A percentile compares a stretch with the other conserved stretches of the same genome.
phyloP scores from a whole-genome alignment of 1,284 basidiomycete genomes.

The Coniophora puteana region DNA sequence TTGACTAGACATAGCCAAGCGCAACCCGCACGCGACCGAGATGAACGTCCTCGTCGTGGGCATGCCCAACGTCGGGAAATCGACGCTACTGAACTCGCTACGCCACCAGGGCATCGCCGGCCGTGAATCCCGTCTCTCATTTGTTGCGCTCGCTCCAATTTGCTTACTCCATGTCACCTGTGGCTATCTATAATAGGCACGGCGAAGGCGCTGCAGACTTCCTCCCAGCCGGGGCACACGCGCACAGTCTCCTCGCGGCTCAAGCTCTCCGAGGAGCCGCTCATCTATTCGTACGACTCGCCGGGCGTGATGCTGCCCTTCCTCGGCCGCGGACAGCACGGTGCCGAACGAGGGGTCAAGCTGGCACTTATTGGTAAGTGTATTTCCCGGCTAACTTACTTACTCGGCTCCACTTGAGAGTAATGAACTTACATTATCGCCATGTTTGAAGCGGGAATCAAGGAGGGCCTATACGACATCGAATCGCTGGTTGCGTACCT shows the following conservation, averaged over 20 bases:
- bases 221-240: constrained; percentile 86
- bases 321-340: constrained; percentile 80
- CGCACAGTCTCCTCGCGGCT: constrained; percentile 80
- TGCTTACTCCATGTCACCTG: not conserved
- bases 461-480: constrained; percentile 87
- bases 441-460: constrained; percentile 98
- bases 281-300: constrained; percentile 93
- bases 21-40: constrained; percentile 64
- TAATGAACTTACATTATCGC: constrained; percentile 16
- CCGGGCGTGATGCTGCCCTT: constrained; percentile 98
- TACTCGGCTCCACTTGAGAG: constrained; percentile 1
- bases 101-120: constrained; percentile 85
- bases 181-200: constrained; percentile 38
- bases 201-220: constrained; percentile 87
- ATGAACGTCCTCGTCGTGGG: constrained; percentile 89
- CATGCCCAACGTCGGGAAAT: constrained; percentile 99
- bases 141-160: not conserved
- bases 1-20: constrained; percentile 67
- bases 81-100: constrained; percentile 89
- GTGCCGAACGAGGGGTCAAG: constrained; percentile 90
- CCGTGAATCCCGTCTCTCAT: constrained; percentile 46
- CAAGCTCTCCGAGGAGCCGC: constrained; percentile 74
- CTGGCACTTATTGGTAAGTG: constrained; percentile 84
- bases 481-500: constrained; percentile 86
- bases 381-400: constrained; percentile 21